Base-by-base conservation (phyloP, 306 rosid species). In the Vicia faba region DNA sequence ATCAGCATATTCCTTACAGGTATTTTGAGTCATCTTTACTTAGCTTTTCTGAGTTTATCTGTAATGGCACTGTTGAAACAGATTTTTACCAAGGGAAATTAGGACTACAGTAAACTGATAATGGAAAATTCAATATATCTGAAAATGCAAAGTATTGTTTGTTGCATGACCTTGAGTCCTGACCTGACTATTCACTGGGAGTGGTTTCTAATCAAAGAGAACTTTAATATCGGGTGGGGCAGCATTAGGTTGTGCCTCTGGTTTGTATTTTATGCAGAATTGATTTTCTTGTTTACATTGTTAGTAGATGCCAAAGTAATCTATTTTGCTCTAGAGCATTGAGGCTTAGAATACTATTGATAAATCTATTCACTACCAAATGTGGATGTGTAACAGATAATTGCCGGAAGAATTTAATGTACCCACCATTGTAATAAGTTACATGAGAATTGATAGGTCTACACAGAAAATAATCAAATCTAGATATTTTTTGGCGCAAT, bases 1-100 rank as follows among this genome's bases (percentile, higher is more conserved):
- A 89, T 80, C 98, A 80, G 79, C 98, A 92, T 80, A 92, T 92
- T 73, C 91, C 98, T 50, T 92, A 92, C 80, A 86, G 96, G 98
- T 87, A 65, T 41, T 76, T 57, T 49, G 9, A 66, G 63, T 65
- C 50, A 7, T 51, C 44, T 71, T 69, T 67, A 12, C 28, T 64
- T 8, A 8, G 35, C 53, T n/a, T 67, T 57, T 41, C n/a, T 35
- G 19, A 36, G 51, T 51, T 51, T 48, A 5, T 59, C 7, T 35
- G 45, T 63, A 29, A 55, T 68, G 25, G 68, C 38, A 10, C 40
- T 38, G 40, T 69, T 46, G 54, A 57, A 55, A 51, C 46, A 7
- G 41, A 51, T 50, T 78, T 59, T 54, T 41, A 29, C 40, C n/a
- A n/a, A 5, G n/a, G 64, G 8, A 41, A 53, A 50, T 41, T 29